A percentile compares a stretch with the other conserved stretches of the same genome.
Conservation (phyloP, 768 basidiomycete species). For the Kwoniella sp. region DNA sequence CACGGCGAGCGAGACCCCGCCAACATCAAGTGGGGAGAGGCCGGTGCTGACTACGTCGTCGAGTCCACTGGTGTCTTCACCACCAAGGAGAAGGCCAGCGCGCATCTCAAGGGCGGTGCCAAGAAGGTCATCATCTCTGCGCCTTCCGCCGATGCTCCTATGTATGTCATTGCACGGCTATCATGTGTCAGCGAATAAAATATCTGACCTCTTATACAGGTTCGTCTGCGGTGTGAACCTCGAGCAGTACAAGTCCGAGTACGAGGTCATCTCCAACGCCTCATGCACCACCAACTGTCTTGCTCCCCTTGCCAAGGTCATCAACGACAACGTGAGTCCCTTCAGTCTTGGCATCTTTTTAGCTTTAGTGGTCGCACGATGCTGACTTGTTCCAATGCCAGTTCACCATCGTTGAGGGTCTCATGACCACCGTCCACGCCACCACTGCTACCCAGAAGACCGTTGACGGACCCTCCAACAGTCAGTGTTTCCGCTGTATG, state of each 20-base stretch:
- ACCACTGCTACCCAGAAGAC: constrained; percentile 81
- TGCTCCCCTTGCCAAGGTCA: constrained; percentile 96
- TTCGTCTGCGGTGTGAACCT: constrained; percentile 75
- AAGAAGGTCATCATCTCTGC: constrained; percentile 99
- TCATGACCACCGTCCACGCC: constrained; percentile 98
- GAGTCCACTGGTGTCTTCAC: constrained; percentile 99
- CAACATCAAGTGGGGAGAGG: constrained; percentile 76
- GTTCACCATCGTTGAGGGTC: constrained; percentile 90
- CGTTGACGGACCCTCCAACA: constrained; percentile 77
- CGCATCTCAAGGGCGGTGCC: constrained; percentile 96
- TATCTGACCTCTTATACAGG: constrained; percentile 18
- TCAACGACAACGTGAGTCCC: constrained; percentile 74
- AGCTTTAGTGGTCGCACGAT: neutral
- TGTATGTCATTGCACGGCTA: constrained; percentile 32
- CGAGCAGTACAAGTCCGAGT: constrained; percentile 82
- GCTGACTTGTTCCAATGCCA: too few relatives aligned
- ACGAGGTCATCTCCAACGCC: constrained; percentile 92
- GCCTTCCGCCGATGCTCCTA: constrained; percentile 66
- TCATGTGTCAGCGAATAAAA: neutral
- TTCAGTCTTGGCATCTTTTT: constrained; percentile 1
- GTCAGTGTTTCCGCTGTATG: constrained; percentile 33
- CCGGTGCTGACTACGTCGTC: constrained; percentile 88
- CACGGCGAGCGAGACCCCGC: constrained; percentile 85
- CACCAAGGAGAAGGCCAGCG: constrained; percentile 85
- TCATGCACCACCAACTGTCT: constrained; percentile 99